Percentiles rank a stretch among this genome's conserved stretches.
These are phyloP conservation scores for Pythium phragmiticola DNA, from an alignment of 352 stramenopile species.

Conservation along the genomic window DNA sequence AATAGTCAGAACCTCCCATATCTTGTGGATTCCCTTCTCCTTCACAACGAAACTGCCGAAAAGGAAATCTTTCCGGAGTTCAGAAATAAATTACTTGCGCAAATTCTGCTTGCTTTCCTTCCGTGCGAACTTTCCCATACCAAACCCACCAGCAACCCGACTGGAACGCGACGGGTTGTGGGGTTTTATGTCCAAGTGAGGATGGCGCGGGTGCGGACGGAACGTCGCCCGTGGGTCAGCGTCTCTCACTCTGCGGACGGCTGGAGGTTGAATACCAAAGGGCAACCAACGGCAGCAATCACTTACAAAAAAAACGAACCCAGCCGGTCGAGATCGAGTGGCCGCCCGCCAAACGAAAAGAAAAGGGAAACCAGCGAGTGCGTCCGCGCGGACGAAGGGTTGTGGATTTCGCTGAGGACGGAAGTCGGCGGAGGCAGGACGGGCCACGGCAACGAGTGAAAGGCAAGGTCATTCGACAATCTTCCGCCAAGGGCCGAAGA, in stretches of 20 bases:
- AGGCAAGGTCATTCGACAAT: conserved; percentile 22
- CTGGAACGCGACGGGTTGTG: conserved; percentile 22
- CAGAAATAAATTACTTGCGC: conserved; percentile 24
- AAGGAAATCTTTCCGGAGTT: conserved; percentile 8
- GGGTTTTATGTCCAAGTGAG: conserved; percentile 22
- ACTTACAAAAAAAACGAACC: conserved; percentile 16
- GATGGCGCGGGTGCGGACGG: conserved; percentile 22
- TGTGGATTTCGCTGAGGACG: conserved; percentile 7
- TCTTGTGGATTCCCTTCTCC: conserved; percentile 12
- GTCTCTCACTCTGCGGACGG: conserved; percentile 17
- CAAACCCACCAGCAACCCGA: conserved; percentile 14
- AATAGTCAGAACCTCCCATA: conserved; percentile 16
- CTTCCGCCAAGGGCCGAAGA: conserved; percentile 16
- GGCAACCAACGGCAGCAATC: conserved; percentile 23
- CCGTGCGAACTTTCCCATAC: conserved; percentile 25
- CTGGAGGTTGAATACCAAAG: conserved; percentile 22
- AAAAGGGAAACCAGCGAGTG: conserved; percentile 20
- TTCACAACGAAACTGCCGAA: conserved; percentile 1
- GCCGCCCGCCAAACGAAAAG: conserved; percentile 2
- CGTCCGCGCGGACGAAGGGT: conserved; percentile 7
- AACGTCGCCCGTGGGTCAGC: conserved; percentile 15
- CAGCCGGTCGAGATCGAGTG: conserved; percentile 20
- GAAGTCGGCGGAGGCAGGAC: not conserved
- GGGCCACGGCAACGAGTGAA: not conserved
- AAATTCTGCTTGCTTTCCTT: conserved; percentile 24